These are phyloP conservation scores for Corinectria fuckeliana DNA, from an alignment of 2,329 filamentous ascomycete genomes.

Conservation along the genomic window DNA sequence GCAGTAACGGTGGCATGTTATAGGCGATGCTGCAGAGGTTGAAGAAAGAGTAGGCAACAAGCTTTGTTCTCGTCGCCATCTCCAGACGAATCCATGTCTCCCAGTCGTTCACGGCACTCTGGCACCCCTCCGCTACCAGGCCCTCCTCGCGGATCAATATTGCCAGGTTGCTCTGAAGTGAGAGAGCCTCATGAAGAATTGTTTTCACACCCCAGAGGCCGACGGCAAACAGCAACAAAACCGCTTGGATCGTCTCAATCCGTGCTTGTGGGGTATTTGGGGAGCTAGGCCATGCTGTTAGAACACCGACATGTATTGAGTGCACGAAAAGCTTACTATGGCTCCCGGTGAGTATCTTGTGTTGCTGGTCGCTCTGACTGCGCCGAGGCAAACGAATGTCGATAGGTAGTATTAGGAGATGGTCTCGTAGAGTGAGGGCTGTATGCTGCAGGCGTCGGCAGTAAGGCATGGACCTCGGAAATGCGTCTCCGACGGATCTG, in stretches of 20 bases:
- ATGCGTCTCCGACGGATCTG: slow-evolving; percentile 65
- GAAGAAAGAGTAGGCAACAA: slow-evolving; percentile 67
- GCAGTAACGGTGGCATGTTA: slow-evolving; percentile 62
- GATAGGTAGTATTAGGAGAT: slow-evolving; percentile 62
- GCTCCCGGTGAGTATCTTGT: slow-evolving; percentile 64
- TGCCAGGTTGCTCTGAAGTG: slow-evolving; percentile 63
- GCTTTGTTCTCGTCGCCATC: slow-evolving; percentile 62
- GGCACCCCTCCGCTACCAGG: slow-evolving; percentile 55
- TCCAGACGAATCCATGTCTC: slow-evolving; percentile 66
- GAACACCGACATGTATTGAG: not conserved
- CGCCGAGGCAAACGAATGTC: slow-evolving; percentile 65
- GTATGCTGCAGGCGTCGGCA: slow-evolving; percentile 64
- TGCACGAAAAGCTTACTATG: slow-evolving; percentile 55
- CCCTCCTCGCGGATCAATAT: slow-evolving; percentile 66
- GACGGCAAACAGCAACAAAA: slow-evolving; percentile 65
- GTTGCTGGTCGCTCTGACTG: slow-evolving; percentile 63
- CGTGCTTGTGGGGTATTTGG: slow-evolving; percentile 65
- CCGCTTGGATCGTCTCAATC: slow-evolving; percentile 69
- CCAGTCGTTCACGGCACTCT: slow-evolving; percentile 58
- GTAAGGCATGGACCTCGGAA: slow-evolving; percentile 61
- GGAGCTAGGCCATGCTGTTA: slow-evolving; percentile 48
- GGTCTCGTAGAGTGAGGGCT: slow-evolving; percentile 66
- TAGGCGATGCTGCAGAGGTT: slow-evolving; percentile 69
- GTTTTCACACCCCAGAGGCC: slow-evolving; percentile 68
- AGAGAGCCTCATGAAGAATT: slow-evolving; percentile 65